These are phyloP conservation scores for Steccherinum ochraceum DNA, from an alignment of 768 basidiomycete species.

Conservation along the genomic window DNA sequence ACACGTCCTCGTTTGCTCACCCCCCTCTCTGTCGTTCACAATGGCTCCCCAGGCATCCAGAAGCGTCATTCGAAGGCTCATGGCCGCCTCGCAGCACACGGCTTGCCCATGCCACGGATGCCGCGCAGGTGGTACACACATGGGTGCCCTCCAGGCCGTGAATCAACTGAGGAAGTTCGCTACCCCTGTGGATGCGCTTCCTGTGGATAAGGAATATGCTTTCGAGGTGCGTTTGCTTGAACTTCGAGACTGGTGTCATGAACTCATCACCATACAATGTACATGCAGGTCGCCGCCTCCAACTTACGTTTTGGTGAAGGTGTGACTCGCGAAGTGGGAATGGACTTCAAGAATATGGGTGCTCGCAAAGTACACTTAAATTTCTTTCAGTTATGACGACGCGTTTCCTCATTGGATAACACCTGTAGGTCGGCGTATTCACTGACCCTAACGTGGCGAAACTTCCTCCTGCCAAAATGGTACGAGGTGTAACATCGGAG, in stretches of 20 bases:
- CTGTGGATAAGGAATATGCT: constrained; percentile 80
- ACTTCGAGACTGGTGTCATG: neutral
- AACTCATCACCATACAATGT: too few relatives aligned
- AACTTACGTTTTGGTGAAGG: constrained; percentile 89
- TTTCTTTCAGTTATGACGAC: neutral
- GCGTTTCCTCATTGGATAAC: neutral
- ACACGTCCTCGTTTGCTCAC: constrained; percentile 2
- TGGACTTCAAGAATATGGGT: constrained; percentile 92
- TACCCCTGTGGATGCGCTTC: constrained; percentile 55
- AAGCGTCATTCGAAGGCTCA: constrained; percentile 63
- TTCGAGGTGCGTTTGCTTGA: constrained; percentile 58
- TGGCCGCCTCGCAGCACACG: constrained; percentile 67
- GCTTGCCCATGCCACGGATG: constrained; percentile 78
- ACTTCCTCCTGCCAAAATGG: constrained; percentile 76
- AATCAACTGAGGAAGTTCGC: constrained; percentile 69
- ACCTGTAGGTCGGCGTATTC: constrained; percentile 80
- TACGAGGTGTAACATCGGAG: constrained; percentile 31
- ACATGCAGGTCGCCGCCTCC: constrained; percentile 67
- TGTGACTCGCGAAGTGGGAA: constrained; percentile 84
- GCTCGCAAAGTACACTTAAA: constrained; percentile 77
- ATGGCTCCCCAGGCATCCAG: constrained; percentile 40
- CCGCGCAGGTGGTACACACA: constrained; percentile 31
- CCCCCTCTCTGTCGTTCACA: constrained; percentile 8
- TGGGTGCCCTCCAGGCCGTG: constrained; percentile 36
- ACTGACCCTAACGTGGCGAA: constrained; percentile 85